Percentiles rank a stretch among this genome's conserved stretches.
Conservation (phyloP, 2,329 filamentous ascomycete species). For the Penicillium verrucosum region DNA sequence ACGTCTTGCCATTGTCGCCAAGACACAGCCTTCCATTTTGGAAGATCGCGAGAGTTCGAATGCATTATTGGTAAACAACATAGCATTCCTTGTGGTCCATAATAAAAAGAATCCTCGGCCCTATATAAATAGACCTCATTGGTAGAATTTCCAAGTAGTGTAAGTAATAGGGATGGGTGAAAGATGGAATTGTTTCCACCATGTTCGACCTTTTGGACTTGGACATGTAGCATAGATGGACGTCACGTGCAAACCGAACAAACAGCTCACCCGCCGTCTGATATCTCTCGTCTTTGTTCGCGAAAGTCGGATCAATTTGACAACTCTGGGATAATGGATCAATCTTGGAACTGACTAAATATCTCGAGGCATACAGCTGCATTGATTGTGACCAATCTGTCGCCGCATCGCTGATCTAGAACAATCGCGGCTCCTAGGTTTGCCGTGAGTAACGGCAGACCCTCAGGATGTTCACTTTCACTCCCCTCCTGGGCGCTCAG, state of each 20-base stretch:
- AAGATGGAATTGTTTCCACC: no score
- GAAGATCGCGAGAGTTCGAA: no score
- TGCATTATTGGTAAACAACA: no score
- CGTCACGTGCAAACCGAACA: background rate
- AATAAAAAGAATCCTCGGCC: no score
- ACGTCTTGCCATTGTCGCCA: no score
- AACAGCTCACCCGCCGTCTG: background rate
- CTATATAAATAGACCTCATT: no score
- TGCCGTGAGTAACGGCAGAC: slow-evolving; percentile 10
- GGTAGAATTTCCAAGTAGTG: no score
- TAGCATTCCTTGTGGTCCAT: no score
- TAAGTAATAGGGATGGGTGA: no score
- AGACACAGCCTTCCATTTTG: no score
- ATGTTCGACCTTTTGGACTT: no score
- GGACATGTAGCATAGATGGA: no score
- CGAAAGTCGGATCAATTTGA: background rate
- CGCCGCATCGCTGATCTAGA: background rate
- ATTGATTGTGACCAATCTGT: background rate
- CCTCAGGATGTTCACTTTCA: slow-evolving; percentile 85
- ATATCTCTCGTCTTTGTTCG: background rate
- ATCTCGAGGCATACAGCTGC: background rate
- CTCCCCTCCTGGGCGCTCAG: slow-evolving; percentile 84
- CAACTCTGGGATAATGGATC: background rate
- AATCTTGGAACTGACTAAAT: background rate
- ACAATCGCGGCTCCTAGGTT: slow-evolving; percentile 9